Evolutionary conservation across 1,284 basidiomycete genomes (phyloP), one percentile per base, ranked within the genome.

Genomic region (Papiliotrema terrestris): DNA sequence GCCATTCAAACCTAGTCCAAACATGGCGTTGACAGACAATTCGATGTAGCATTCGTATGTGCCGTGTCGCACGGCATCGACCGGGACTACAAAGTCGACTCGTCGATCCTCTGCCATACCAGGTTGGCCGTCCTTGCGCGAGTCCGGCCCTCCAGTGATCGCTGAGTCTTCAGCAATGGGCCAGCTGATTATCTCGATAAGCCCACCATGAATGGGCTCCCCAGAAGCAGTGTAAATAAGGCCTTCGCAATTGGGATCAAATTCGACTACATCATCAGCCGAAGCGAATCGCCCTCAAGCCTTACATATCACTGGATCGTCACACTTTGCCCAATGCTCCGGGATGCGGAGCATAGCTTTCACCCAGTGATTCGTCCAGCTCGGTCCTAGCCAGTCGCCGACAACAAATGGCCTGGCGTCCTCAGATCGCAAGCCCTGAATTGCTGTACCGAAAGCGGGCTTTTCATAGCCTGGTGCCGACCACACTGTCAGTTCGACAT

Each of bases 21-120:
- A 95, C 89, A 96, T 91, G 51, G 89, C 92, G 51, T 76, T 77
- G 77, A 87, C 89, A 65, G 84, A 87, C 8, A 84, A 85, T 75
- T 95, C 91, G 63, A 93, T 86, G 65, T 92, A 83, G 67, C 92
- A 81, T 25, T 86, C 83, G 61, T 86, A 82, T 15, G 75, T 77
- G 15, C 87, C 87, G 42, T 79, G 76, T 60, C 83, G 80, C 52
- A 86, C 79, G 25, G 81, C 84, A 29, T 82, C 80, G 38, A 70
- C 72, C 1, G 89, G 86, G 49, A 97, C 85, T 73, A 94, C 92
- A 69, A 88, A 88, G 69, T 95, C 94, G 54, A 95, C 91, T 38
- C 94, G 83, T 26, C 92, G 83, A 65, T 92, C 88, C 51, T 54
- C 46, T 29, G 17, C 17, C 15, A 23, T 49, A 3, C 46, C 46